Evolutionary conservation across 805 yeast genomes (phyloP).

Genomic region (Candida tibetensis): DNA sequence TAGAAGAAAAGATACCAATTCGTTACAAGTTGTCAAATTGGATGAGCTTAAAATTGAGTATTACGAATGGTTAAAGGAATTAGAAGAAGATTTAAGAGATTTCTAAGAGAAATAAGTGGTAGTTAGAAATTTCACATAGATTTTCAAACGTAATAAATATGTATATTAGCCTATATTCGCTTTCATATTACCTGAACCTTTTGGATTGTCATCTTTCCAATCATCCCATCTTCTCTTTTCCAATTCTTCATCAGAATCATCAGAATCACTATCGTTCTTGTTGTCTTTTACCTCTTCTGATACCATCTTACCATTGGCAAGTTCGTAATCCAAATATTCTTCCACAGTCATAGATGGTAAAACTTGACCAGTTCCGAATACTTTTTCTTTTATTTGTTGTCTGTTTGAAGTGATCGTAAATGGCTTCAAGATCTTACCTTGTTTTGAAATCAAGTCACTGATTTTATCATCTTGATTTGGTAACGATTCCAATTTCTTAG

Average conservation of each 20-base stretch:
- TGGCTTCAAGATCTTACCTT: slow-evolving; percentile 80
- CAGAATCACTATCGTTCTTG: slow-evolving; percentile 36
- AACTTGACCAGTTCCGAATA: slow-evolving; percentile 87
- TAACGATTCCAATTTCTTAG: slow-evolving; percentile 59
- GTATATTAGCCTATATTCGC: slow-evolving; percentile 35
- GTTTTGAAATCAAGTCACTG: slow-evolving; percentile 51
- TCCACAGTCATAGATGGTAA: slow-evolving; percentile 95
- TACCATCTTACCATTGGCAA: slow-evolving; percentile 78
- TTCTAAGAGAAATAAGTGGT: slow-evolving; percentile 1
- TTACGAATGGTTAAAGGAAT: slow-evolving; percentile 32
- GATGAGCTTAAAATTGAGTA: slow-evolving; percentile 33
- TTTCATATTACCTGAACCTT: slow-evolving; percentile 86
- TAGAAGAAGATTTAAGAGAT: slow-evolving; percentile 23
- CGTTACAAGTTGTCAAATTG: slow-evolving; percentile 22
- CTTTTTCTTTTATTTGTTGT: slow-evolving; percentile 58
- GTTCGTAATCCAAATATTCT: slow-evolving; percentile 82
- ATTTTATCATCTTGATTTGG: slow-evolving; percentile 37
- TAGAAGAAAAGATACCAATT: slow-evolving; percentile 14
- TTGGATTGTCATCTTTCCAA: slow-evolving; percentile 79
- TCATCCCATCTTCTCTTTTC: slow-evolving; percentile 90
- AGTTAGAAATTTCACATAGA: no score
- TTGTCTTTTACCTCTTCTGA: slow-evolving; percentile 41
- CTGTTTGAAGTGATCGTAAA: slow-evolving; percentile 65
- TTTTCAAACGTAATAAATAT: not conserved
- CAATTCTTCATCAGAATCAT: slow-evolving; percentile 62